These are phyloP conservation scores for Ramalina intermedia DNA, from an alignment of 495 filamentous ascomycete species.

Conservation along the genomic window DNA sequence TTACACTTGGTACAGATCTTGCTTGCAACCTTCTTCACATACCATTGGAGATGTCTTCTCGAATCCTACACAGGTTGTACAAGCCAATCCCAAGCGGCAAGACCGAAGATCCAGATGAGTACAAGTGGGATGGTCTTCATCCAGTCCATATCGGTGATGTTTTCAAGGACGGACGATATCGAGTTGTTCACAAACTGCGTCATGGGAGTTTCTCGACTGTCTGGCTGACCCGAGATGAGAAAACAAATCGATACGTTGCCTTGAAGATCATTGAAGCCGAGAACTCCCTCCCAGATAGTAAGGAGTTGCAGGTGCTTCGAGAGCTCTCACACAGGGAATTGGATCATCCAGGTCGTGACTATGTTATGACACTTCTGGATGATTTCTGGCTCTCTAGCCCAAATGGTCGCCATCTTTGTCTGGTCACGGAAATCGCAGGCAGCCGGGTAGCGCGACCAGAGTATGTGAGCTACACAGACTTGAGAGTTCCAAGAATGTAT, in stretches of 20 bases:
- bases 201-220: slow-evolving; percentile 36
- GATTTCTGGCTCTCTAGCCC: too few relatives aligned
- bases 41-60: too few relatives aligned
- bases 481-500: background rate
- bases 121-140: slow-evolving; percentile 31
- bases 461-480: background rate
- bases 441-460: background rate
- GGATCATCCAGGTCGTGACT: too few relatives aligned
- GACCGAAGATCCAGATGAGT: slow-evolving; percentile 20
- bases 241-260: background rate
- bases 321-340: too few relatives aligned
- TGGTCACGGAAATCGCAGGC: background rate
- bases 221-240: slow-evolving; percentile 37
- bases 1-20: too few relatives aligned
- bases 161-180: slow-evolving; percentile 24
- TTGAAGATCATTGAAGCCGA: background rate
- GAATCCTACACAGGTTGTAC: too few relatives aligned
- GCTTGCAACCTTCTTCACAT: too few relatives aligned
- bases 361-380: too few relatives aligned
- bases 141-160: slow-evolving; percentile 33
- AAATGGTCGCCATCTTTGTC: too few relatives aligned
- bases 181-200: slow-evolving; percentile 38
- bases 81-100: background rate
- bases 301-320: too few relatives aligned
- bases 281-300: too few relatives aligned